Percentiles rank a stretch among this genome's conserved stretches.
These are phyloP conservation scores for Teratosphaeriaceae sp. DNA, from an alignment of 2,329 filamentous ascomycete genomes.

Conservation along the genomic window DNA sequence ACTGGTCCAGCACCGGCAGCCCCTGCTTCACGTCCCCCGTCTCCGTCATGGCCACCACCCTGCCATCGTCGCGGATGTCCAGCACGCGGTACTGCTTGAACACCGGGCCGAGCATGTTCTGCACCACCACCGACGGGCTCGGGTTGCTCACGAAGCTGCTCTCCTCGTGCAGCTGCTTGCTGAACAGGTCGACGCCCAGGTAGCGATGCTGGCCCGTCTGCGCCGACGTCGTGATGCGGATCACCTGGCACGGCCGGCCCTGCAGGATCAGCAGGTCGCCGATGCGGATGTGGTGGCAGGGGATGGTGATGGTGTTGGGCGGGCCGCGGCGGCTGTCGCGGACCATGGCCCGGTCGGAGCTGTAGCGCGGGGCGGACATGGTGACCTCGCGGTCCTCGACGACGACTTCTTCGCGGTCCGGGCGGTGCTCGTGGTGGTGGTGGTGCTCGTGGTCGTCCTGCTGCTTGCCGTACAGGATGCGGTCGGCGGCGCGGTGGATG, in stretches of 20 bases:
- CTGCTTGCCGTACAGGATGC: slow-evolving; percentile 42
- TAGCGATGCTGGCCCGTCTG: slow-evolving; percentile 99
- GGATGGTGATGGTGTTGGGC: slow-evolving; percentile 91
- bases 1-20: slow-evolving; percentile 91
- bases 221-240: slow-evolving; percentile 96
- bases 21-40: slow-evolving; percentile 96
- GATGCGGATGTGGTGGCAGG: slow-evolving; percentile 98
- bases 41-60: slow-evolving; percentile 96
- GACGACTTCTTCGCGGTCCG: slow-evolving; percentile 38
- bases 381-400: slow-evolving; percentile 43
- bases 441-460: slow-evolving; percentile 27
- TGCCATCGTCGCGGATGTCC: slow-evolving; percentile 80
- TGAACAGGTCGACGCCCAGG: slow-evolving; percentile 99
- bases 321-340: slow-evolving; percentile 16
- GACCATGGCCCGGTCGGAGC: slow-evolving; percentile 12
- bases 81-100: slow-evolving; percentile 99
- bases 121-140: slow-evolving; percentile 89
- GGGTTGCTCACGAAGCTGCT: slow-evolving; percentile 97
- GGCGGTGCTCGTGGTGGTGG: slow-evolving; percentile 20
- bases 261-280: slow-evolving; percentile 98
- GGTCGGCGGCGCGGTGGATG: slow-evolving; percentile 59
- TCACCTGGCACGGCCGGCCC: slow-evolving; percentile 98
- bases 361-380: slow-evolving; percentile 31
- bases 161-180: slow-evolving; percentile 99
- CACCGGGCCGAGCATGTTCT: slow-evolving; percentile 98